Conservation (phyloP, 2,329 filamentous ascomycete species). For the Aspergillus proliferans region DNA sequence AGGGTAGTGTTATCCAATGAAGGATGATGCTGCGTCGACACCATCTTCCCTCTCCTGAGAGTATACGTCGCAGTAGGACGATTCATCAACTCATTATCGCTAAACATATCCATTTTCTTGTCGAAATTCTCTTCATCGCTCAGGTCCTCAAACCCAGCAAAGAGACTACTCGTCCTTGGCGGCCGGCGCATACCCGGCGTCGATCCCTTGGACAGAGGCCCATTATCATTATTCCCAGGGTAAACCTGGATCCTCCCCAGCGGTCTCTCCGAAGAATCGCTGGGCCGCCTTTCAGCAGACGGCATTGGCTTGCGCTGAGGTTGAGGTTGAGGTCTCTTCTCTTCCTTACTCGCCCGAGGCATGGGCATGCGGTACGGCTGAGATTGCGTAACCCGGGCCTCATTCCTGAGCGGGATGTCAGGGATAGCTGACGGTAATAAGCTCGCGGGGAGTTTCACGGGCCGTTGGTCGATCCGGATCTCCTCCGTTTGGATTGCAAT, state of each 20-base stretch:
- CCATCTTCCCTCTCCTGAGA: conserved; percentile 37
- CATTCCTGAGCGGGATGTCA: conserved; percentile 39
- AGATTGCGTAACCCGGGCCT: conserved; percentile 20
- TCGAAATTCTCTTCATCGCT: conserved; percentile 46
- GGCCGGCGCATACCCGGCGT: conserved; percentile 60
- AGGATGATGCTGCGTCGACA: conserved; percentile 27
- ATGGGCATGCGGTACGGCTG: conserved; percentile 30
- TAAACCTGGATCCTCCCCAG: conserved; percentile 58
- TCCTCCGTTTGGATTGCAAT: conserved; percentile 79
- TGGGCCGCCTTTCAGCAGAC: conserved; percentile 14
- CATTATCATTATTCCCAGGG: conserved; percentile 74
- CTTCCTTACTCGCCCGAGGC: conserved; percentile 27
- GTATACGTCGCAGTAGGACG: conserved; percentile 41
- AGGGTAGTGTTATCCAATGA: conserved; percentile 28
- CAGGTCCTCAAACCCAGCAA: conserved; percentile 71
- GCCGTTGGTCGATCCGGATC: conserved; percentile 73
- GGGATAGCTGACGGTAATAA: conserved; percentile 71
- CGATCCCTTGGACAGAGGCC: conserved; percentile 56
- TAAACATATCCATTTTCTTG: conserved; percentile 29
- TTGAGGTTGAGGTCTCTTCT: conserved; percentile 8
- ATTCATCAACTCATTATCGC: conserved; percentile 40
- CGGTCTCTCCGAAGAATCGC: conserved; percentile 15
- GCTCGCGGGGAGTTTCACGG: conserved; percentile 68
- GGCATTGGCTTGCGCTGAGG: conserved; percentile 31
- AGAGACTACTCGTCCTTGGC: conserved; percentile 74